Conservation (phyloP, 179 eudicot species). For the Beta lomatogona region DNA sequence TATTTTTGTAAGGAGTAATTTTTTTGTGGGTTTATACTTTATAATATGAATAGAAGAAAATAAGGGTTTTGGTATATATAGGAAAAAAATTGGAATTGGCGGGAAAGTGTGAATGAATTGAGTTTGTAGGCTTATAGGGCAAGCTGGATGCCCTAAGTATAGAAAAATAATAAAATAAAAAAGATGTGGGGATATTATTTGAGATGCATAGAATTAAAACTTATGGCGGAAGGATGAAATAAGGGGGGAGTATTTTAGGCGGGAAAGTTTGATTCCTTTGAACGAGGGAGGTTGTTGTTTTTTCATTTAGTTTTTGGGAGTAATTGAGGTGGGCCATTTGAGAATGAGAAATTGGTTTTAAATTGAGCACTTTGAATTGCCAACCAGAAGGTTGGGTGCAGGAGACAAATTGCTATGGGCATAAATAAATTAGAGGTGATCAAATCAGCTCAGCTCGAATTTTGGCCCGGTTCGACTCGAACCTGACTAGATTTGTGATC, state of each 20-base stretch:
- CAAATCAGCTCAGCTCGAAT: too few species aligned
- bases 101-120: conserved; percentile 2
- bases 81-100: neutral
- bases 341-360: neutral
- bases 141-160: neutral
- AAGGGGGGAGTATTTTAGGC: conserved; percentile 2
- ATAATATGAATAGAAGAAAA: neutral
- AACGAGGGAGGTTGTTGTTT: neutral
- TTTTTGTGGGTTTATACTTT: neutral
- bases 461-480: too few species aligned
- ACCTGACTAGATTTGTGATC: too few species aligned
- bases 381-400: neutral
- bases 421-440: too few species aligned
- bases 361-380: neutral
- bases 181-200: conserved; percentile 5
- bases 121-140: conserved; percentile 19
- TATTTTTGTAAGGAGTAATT: too few species aligned
- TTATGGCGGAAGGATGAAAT: conserved; percentile 22
- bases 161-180: neutral
- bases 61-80: conserved; percentile 21
- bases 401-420: neutral
- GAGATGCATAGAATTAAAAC: neutral
- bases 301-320: neutral
- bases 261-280: conserved; percentile 19
- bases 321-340: neutral